phyloP scores from a whole-genome alignment of 2,329 filamentous ascomycete genomes.

The Epichloe amarillans region DNA sequence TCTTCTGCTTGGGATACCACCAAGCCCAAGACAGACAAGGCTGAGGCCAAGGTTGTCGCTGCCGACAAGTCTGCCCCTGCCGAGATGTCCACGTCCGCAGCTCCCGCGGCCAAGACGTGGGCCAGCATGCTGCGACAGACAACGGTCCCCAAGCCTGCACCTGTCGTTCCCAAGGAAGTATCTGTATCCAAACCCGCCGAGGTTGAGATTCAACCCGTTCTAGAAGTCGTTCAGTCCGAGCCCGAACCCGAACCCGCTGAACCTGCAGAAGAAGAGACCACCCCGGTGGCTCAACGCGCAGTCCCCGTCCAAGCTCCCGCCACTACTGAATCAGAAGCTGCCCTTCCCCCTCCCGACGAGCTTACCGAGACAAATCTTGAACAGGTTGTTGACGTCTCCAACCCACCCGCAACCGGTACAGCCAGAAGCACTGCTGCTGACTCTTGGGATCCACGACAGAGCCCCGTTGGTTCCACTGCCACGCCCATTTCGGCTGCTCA shows the following conservation, averaged over 20 bases:
- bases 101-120: constrained; percentile 48
- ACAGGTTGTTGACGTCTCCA: constrained; percentile 70
- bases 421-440: constrained; percentile 81
- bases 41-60: constrained; percentile 21
- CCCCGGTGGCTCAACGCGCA: constrained; percentile 20
- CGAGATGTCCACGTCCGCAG: constrained; percentile 26
- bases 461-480: constrained; percentile 43
- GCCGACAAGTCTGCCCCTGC: constrained; percentile 20
- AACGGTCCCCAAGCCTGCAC: constrained; percentile 41
- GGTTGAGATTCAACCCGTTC: constrained; percentile 23
- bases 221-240: constrained; percentile 21
- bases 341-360: constrained; percentile 59
- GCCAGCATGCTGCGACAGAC: constrained; percentile 60
- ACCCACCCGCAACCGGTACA: constrained; percentile 65
- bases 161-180: constrained; percentile 6
- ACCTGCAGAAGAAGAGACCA: constrained; percentile 22
- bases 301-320: constrained; percentile 11
- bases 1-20: constrained; percentile 38
- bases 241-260: constrained; percentile 23
- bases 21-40: constrained; percentile 20
- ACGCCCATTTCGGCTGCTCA: constrained; percentile 54
- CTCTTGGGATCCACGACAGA: constrained; percentile 60
- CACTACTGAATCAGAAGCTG: constrained; percentile 34
- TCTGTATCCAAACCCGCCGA: constrained; percentile 27
- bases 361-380: constrained; percentile 89